Evolutionary conservation across 1,139 yeast genomes (phyloP), one percentile per base, ranked within the genome.

Genomic region (Eremothecium sinecaudum): DNA sequence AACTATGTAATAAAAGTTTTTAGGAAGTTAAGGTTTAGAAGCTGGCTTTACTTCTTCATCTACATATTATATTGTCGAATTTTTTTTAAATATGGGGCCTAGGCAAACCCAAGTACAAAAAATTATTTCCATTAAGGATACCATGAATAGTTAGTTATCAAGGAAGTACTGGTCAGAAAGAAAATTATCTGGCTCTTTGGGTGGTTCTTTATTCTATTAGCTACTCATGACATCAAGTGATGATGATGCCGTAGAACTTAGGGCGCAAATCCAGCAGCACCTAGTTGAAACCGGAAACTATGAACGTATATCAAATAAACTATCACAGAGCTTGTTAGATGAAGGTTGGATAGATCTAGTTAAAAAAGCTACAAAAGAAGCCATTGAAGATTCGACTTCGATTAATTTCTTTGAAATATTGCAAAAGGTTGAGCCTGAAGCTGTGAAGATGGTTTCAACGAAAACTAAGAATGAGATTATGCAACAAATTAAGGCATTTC

Each of bases 291-390:
- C 86, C 18, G 95, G 95, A 0, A 81, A 79, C 58, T 84, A 83
- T 57, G 90, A 81, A 43, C 61, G 64, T 31, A 75, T 79, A 39
- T 75, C 76, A 37, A 70, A 71, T 37, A 66, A 67, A 35, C 62
- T 86, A 39, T 75, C 76, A 46, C 67, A 77, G 36, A 73, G 73
- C 50, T 67, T 87, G 18, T 68, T 74, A 39, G 81, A 81, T 51
- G 68, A 78, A 2, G 96, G 96, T 5, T 87, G 96, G 96, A 75
- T 74, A 46, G 94, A 83, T 47, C 71, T 78, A 40, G 75, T 86
- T 20, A 67, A 73, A 35, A 71, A 67, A 34, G 47, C 79, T 35
- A 79, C 92, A 3, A 61, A 51, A 23, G 63, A 53, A 51, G 68
- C 37, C 50, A 64, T 46, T 52, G 59, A 32, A 58, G 59, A 38